Evolutionary conservation across 78 protist genomes (phyloP).

Genomic region (Goniomonas avonlea): DNA sequence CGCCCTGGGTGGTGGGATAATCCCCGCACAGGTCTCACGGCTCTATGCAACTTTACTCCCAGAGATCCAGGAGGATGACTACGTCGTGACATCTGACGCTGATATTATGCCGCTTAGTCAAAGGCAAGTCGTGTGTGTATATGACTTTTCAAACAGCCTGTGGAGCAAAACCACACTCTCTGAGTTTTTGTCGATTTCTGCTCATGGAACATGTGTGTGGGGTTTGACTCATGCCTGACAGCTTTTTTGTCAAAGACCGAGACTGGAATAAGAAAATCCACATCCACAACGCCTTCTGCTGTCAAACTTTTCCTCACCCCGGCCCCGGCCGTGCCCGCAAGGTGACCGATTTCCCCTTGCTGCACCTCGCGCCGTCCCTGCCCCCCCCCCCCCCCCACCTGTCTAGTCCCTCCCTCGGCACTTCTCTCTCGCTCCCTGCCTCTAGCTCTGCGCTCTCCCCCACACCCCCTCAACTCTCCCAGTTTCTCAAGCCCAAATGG

Average conservation of each 20-base stretch:
- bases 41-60: neutral
- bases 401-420: no score
- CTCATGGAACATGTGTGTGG: neutral
- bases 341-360: no score
- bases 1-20: no score
- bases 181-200: neutral
- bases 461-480: no score
- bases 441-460: no score
- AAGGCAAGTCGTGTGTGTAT: neutral
- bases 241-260: neutral
- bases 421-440: no score
- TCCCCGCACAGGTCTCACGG: neutral
- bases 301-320: no score
- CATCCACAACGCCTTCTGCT: slow-evolving; percentile 12
- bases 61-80: neutral
- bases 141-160: neutral
- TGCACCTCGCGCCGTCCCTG: no score
- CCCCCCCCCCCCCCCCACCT: no score
- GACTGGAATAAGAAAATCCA: neutral
- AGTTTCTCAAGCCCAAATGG: no score
- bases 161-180: neutral
- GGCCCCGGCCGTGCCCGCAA: no score
- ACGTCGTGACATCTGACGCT: neutral
- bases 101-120: neutral
- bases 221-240: neutral